Percentiles rank a stretch among this genome's conserved stretches.
Conservation (phyloP, 2,329 filamentous ascomycete genomes). For the Exophiala bonariae region DNA sequence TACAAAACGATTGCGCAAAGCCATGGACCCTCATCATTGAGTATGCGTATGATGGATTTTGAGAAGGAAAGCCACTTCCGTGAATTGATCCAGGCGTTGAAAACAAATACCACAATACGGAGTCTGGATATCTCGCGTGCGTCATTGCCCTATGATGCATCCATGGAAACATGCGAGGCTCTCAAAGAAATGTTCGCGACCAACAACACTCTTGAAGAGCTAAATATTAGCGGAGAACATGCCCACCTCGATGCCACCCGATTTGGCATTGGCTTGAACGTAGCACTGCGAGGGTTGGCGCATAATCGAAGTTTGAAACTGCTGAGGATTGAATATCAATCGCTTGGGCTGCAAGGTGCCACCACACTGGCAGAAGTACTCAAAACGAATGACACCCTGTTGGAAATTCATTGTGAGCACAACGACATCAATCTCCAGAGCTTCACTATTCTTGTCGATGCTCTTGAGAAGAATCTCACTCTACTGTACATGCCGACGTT, state of each 20-base stretch:
- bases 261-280: constrained; percentile 68
- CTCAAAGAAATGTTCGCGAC: constrained; percentile 65
- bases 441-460: constrained; percentile 65
- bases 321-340: constrained; percentile 67
- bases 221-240: constrained; percentile 71
- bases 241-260: constrained; percentile 70
- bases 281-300: constrained; percentile 64
- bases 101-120: constrained; percentile 61
- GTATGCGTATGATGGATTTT: constrained; percentile 69
- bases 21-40: constrained; percentile 62
- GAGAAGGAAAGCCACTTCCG: constrained; percentile 65
- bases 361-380: constrained; percentile 69
- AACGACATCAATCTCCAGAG: constrained; percentile 66
- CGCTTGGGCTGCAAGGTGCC: constrained; percentile 67
- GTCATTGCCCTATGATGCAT: constrained; percentile 68
- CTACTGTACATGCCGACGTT: constrained; percentile 64
- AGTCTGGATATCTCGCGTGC: constrained; percentile 70
- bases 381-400: constrained; percentile 61
- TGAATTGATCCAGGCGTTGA: constrained; percentile 61
- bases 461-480: constrained; percentile 64
- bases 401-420: constrained; percentile 69
- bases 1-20: constrained; percentile 49
- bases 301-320: constrained; percentile 62
- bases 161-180: constrained; percentile 64
- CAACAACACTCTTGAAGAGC: constrained; percentile 64